Conservation (phyloP, 371 early-diverging fungal genomes). For the Mucor mucedo region DNA sequence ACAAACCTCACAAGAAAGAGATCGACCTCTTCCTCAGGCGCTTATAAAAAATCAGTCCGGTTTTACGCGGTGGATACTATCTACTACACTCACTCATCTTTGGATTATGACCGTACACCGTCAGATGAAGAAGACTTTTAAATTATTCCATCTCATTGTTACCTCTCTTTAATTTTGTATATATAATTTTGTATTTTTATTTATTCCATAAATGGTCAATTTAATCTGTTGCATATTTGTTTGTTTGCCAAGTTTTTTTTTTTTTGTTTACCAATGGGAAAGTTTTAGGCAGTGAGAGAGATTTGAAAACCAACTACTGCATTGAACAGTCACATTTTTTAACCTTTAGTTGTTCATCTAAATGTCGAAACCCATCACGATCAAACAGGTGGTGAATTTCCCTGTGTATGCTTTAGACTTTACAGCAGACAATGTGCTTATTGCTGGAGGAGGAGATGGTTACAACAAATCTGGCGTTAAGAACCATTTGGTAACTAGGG, state of each 20-base stretch:
- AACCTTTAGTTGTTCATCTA: too few species aligned
- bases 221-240: constrained; percentile 11
- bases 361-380: constrained; percentile 6
- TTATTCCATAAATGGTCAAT: constrained; percentile 19
- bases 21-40: constrained; percentile 7
- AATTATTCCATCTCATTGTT: constrained; percentile 1
- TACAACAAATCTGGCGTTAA: constrained; percentile 62
- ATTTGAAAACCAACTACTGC: too few species aligned
- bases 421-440: constrained; percentile 51
- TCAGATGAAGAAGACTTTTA: constrained; percentile 30
- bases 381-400: constrained; percentile 29
- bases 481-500: constrained; percentile 61
- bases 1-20: constrained; percentile 15
- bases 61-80: constrained; percentile 42
- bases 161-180: not conserved
- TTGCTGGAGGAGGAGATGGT: constrained; percentile 72
- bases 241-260: not conserved
- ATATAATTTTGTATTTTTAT: constrained; percentile 3
- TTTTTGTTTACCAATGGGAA: constrained; percentile 1
- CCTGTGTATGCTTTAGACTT: constrained; percentile 67
- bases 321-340: too few species aligned
- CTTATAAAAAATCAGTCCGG: constrained; percentile 36
- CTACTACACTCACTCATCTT: constrained; percentile 47
- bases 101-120: constrained; percentile 47
- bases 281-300: too few species aligned